A percentile compares a stretch with the other conserved stretches of the same genome.
phyloP scores from a whole-genome alignment of 179 eudicot genomes.

The Heliamphora pulchella region DNA sequence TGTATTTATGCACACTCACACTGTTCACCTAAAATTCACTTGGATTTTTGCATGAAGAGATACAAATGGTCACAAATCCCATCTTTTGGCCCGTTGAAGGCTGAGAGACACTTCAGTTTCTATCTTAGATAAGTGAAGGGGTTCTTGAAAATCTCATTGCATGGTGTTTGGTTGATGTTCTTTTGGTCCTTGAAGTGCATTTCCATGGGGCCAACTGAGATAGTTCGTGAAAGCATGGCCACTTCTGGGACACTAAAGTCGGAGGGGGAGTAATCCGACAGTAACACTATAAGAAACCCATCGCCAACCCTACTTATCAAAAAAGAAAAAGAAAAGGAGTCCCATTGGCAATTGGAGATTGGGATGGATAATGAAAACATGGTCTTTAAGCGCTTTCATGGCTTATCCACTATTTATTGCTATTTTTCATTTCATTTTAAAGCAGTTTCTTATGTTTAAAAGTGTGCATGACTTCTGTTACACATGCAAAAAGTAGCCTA shows the following conservation, averaged over 20 bases:
- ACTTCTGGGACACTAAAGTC: too few species aligned
- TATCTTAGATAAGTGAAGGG: neutral
- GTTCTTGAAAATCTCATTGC: neutral
- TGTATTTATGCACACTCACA: neutral
- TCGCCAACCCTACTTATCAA: too few species aligned
- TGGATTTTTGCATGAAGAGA: neutral
- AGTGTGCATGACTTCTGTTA: slow-evolving; percentile 8
- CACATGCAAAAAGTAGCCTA: neutral
- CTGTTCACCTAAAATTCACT: neutral
- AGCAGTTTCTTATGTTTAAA: neutral
- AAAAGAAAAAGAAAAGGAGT: neutral
- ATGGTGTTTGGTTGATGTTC: neutral
- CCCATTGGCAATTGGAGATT: neutral
- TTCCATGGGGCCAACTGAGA: too few species aligned
- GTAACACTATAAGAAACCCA: too few species aligned
- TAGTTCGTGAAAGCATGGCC: too few species aligned
- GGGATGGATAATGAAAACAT: neutral
- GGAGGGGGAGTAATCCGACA: too few species aligned
- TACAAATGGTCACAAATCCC: neutral
- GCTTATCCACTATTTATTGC: neutral
- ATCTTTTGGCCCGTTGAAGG: neutral
- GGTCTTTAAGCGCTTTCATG: neutral
- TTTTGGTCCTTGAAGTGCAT: neutral
- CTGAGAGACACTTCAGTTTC: neutral
- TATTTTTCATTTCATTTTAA: neutral